Evolutionary conservation across 2,329 filamentous ascomycete genomes (phyloP).

Genomic region (Cladophialophora exuberans): DNA sequence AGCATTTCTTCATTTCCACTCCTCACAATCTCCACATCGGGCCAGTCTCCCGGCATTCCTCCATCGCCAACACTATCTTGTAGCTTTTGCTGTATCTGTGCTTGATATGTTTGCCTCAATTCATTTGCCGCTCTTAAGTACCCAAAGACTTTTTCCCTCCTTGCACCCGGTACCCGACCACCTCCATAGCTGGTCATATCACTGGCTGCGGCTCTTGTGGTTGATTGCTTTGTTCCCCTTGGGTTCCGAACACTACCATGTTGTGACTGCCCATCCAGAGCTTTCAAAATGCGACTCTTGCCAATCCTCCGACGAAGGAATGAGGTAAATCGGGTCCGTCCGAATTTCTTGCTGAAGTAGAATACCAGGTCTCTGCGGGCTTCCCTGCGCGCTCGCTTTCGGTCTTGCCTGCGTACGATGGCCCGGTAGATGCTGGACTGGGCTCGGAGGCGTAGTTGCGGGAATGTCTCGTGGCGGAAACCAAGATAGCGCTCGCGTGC

Average conservation of each 20-base stretch:
- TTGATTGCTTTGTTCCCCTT: slow-evolving; percentile 26
- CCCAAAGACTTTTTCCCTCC: slow-evolving; percentile 76
- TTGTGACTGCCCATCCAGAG: slow-evolving; percentile 34
- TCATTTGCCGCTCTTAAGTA: slow-evolving; percentile 74
- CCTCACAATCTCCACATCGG: slow-evolving; percentile 78
- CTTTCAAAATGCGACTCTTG: slow-evolving; percentile 39
- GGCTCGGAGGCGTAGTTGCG: slow-evolving; percentile 68
- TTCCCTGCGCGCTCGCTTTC: slow-evolving; percentile 53
- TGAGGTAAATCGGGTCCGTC: slow-evolving; percentile 1
- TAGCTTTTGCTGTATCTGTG: slow-evolving; percentile 54
- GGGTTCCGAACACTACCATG: slow-evolving; percentile 20
- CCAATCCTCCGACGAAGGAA: not conserved
- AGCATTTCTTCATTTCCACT: slow-evolving; percentile 90
- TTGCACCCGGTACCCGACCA: slow-evolving; percentile 64
- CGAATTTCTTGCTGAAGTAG: slow-evolving; percentile 39
- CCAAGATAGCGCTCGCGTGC: slow-evolving; percentile 68
- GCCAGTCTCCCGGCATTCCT: slow-evolving; percentile 75
- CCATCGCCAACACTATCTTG: slow-evolving; percentile 49
- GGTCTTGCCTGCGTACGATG: slow-evolving; percentile 67
- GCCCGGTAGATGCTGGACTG: slow-evolving; percentile 79
- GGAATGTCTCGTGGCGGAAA: slow-evolving; percentile 76
- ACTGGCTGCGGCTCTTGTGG: slow-evolving; percentile 10
- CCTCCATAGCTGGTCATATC: slow-evolving; percentile 34
- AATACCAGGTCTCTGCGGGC: slow-evolving; percentile 53
- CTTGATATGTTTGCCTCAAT: slow-evolving; percentile 67